Evolutionary conservation across 495 filamentous ascomycete genomes (phyloP), one percentile per base, ranked within the genome.

Genomic region (Penicillium macrosclerotiorum): DNA sequence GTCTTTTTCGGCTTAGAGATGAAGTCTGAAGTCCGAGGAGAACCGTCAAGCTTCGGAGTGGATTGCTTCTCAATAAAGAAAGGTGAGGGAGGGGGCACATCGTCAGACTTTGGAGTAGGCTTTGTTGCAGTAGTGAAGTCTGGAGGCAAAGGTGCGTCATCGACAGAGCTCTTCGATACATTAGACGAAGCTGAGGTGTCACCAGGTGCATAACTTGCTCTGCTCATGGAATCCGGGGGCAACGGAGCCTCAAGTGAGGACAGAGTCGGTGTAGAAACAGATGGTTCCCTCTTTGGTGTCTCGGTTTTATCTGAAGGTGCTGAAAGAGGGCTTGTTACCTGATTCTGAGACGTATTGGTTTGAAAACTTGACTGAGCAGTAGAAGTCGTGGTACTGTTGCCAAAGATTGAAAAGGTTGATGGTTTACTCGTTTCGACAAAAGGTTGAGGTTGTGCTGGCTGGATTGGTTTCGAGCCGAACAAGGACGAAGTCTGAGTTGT

Each of bases 181-280:
- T 76, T 78, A 4, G 86, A 86, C 13, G 85, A 87, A 43, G 76
- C 75, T 5, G 86, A 86, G 19, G 84, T 83, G 41, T 89, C 84
- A 20, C 83, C 80, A 41, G 82, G 65, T 24, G 73, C 72, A 63
- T 83, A 88, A 34, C 59, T 71, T 47, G 74, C 71, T 69, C 83
- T 85, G 69, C 81, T 89, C 16, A 84, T 87, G 32, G 85, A 63
- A 48, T 90, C 85, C n/a, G 87, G 88, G 23, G 88, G 88, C 26
- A 91, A 64, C 39, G 89, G 88, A 11, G 77, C 59, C 54, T 84
- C 79, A 1, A 51, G 27, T 14, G 46, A 34, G 53, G 54, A 45
- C 12, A 49, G 44, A 9, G 42, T 42, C 34, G 63, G 58, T 2
- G 59, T 60, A 8, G 51, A 68, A 16, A 52, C 43, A 33, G 51